Conservation (phyloP, 2,329 filamentous ascomycete species). For the Atkinsonella texensis region DNA sequence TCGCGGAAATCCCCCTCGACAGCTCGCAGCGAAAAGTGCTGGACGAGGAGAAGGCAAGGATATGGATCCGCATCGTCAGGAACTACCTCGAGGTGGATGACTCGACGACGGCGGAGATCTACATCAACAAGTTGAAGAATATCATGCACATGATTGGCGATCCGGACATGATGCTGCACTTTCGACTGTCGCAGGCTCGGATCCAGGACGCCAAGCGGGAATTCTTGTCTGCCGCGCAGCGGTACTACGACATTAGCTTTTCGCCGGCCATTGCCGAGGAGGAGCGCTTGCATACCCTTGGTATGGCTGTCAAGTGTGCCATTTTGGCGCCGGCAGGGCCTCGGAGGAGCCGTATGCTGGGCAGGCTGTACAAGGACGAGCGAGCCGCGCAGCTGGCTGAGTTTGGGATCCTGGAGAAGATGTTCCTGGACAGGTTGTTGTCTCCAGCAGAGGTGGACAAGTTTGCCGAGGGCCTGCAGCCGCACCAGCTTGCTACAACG, state of each 20-base stretch:
- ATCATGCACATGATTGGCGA: slow-evolving; percentile 70
- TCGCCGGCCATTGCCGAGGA: slow-evolving; percentile 69
- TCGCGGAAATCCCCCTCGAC: slow-evolving; percentile 81
- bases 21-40: slow-evolving; percentile 74
- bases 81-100: slow-evolving; percentile 93
- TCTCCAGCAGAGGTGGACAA: slow-evolving; percentile 70
- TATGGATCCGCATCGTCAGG: slow-evolving; percentile 90
- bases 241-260: slow-evolving; percentile 80
- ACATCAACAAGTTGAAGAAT: slow-evolving; percentile 92
- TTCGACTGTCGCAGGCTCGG: slow-evolving; percentile 81
- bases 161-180: slow-evolving; percentile 65
- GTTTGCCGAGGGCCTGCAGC: slow-evolving; percentile 68
- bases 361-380: slow-evolving; percentile 87
- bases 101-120: slow-evolving; percentile 69
- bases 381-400: slow-evolving; percentile 63
- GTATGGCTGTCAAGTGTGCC: slow-evolving; percentile 81
- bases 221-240: slow-evolving; percentile 77
- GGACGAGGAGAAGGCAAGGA: slow-evolving; percentile 67
- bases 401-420: slow-evolving; percentile 88
- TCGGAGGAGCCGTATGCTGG: slow-evolving; percentile 65
- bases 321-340: slow-evolving; percentile 88
- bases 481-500: slow-evolving; percentile 83
- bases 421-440: slow-evolving; percentile 84
- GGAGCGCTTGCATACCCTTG: slow-evolving; percentile 73
- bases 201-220: slow-evolving; percentile 84